These are phyloP conservation scores for Xylaria curta DNA, from an alignment of 495 filamentous ascomycete species.

Conservation along the genomic window DNA sequence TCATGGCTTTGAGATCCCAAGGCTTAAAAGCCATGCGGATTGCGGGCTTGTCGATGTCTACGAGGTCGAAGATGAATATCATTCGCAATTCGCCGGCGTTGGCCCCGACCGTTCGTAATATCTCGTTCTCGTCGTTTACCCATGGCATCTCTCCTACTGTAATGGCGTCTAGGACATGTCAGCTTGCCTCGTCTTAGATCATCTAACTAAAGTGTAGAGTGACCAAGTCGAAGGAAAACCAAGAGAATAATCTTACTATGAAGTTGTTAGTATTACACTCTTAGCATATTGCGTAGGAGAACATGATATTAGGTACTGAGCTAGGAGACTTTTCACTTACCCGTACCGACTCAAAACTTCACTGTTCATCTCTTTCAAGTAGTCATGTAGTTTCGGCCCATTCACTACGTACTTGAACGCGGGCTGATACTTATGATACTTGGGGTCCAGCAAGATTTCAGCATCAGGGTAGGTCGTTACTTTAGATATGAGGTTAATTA, in stretches of 20 bases:
- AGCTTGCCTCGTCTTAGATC: background rate
- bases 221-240: background rate
- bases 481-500: constrained; percentile 71
- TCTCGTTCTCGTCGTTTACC: constrained; percentile 56
- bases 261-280: background rate
- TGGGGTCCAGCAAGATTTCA: constrained; percentile 47
- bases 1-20: constrained; percentile 62
- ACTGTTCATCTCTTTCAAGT: constrained; percentile 56
- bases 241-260: background rate
- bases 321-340: background rate
- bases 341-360: constrained; percentile 61
- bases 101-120: constrained; percentile 58
- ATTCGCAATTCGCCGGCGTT: constrained; percentile 65
- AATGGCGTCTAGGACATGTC: constrained; percentile 50
- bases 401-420: constrained; percentile 61
- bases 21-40: constrained; percentile 51
- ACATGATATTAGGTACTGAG: background rate
- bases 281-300: background rate
- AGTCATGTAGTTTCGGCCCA: constrained; percentile 68
- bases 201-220: background rate
- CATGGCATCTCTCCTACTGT: constrained; percentile 71
- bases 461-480: constrained; percentile 63
- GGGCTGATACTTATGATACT: constrained; percentile 56
- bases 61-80: constrained; percentile 69
- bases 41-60: constrained; percentile 56